Conservation (phyloP, 176 grass and related monocot genomes). For the Triticum urartu region DNA sequence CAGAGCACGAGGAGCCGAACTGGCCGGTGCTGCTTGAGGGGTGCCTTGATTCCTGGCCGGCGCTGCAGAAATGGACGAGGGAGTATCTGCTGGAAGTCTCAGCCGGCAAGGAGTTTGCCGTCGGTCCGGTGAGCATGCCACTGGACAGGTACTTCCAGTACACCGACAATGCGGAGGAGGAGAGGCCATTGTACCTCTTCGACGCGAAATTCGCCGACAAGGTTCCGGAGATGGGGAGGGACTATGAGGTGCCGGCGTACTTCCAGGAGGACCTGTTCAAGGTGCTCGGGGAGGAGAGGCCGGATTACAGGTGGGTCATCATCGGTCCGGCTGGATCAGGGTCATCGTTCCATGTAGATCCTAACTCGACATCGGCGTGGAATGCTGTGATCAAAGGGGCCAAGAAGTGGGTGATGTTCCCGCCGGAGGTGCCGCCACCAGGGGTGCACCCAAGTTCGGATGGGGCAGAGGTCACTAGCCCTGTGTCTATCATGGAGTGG, state of each 20-base stretch:
- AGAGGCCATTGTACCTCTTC: constrained; percentile 85
- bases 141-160: constrained; percentile 72
- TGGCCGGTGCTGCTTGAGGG: constrained; percentile 85
- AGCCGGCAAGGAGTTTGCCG: constrained; percentile 47
- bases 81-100: constrained; percentile 56
- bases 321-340: constrained; percentile 82
- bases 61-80: constrained; percentile 62
- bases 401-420: constrained; percentile 95
- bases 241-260: constrained; percentile 70
- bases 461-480: constrained; percentile 84
- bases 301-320: constrained; percentile 85
- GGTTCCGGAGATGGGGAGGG: constrained; percentile 67
- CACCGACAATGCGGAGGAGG: constrained; percentile 68
- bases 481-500: constrained; percentile 98
- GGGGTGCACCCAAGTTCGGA: constrained; percentile 74
- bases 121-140: constrained; percentile 67
- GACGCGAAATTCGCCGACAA: constrained; percentile 77
- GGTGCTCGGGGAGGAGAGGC: constrained; percentile 76
- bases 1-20: constrained; percentile 67
- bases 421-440: constrained; percentile 71
- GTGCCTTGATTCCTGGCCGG: constrained; percentile 73
- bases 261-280: constrained; percentile 83
- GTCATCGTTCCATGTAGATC: constrained; percentile 92
- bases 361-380: constrained; percentile 91
- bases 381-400: constrained; percentile 86